A percentile compares a stretch with the other conserved stretches of the same genome.
Evolutionary conservation across 1,139 yeast genomes (phyloP).

Genomic region (Blastobotrys niveus): DNA sequence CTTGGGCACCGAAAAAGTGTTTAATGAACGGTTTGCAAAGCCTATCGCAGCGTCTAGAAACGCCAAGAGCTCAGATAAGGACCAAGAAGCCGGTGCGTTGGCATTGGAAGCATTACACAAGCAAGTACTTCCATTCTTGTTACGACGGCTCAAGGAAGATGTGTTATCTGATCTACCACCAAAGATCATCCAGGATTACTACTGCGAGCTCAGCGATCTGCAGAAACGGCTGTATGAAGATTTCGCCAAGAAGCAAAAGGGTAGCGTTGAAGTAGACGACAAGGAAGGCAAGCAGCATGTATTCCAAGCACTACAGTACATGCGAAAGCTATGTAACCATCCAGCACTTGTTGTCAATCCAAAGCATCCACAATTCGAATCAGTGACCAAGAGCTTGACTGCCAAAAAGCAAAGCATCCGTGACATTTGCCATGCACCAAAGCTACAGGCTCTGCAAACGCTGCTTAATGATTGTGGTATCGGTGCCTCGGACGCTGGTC

Average conservation of each 20-base stretch:
- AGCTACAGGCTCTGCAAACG: slow-evolving; percentile 74
- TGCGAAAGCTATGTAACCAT: slow-evolving; percentile 95
- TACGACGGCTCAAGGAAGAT: slow-evolving; percentile 93
- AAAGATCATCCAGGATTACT: slow-evolving; percentile 95
- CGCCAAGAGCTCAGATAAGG: slow-evolving; percentile 84
- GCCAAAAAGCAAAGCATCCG: slow-evolving; percentile 55
- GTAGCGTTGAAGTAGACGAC: slow-evolving; percentile 44
- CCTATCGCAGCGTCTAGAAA: slow-evolving; percentile 95
- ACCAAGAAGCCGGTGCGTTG: slow-evolving; percentile 94
- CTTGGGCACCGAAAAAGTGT: slow-evolving; percentile 88
- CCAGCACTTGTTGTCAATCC: slow-evolving; percentile 88
- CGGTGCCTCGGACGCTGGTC: slow-evolving; percentile 46
- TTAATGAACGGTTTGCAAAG: slow-evolving; percentile 92
- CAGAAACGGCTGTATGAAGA: slow-evolving; percentile 85
- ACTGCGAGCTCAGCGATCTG: slow-evolving; percentile 87
- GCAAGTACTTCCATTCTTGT: slow-evolving; percentile 92
- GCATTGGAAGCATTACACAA: slow-evolving; percentile 95
- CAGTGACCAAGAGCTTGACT: slow-evolving; percentile 55
- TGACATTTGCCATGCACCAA: slow-evolving; percentile 85
- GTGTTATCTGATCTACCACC: slow-evolving; percentile 96
- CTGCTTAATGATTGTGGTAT: slow-evolving; percentile 90
- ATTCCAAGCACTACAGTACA: slow-evolving; percentile 94
- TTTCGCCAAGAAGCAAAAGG: slow-evolving; percentile 83
- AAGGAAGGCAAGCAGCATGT: slow-evolving; percentile 76
- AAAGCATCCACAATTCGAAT: slow-evolving; percentile 74